These are phyloP conservation scores for Tetrapisispora nanseiensis DNA, from an alignment of 805 yeast species.

Conservation along the genomic window DNA sequence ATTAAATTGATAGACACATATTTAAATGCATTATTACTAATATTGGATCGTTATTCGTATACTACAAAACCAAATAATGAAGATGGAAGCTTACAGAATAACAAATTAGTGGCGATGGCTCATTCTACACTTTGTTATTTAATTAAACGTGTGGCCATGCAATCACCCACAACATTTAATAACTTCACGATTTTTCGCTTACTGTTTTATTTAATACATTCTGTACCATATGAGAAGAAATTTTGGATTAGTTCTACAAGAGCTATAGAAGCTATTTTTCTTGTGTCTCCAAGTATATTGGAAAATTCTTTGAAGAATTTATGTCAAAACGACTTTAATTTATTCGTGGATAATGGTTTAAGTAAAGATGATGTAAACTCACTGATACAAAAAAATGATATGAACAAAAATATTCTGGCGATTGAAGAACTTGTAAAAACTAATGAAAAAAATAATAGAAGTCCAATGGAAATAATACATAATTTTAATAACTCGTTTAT, in stretches of 20 bases:
- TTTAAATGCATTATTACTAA: conserved; percentile 18
- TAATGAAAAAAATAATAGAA: conserved; percentile 22
- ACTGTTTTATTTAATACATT: conserved; percentile 8
- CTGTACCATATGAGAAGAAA: conserved; percentile 15
- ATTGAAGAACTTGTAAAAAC: conserved; percentile 22
- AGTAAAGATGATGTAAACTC: neutral
- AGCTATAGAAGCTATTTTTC: conserved; percentile 26
- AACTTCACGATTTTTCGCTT: conserved; percentile 7
- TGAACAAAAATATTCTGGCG: conserved; percentile 8
- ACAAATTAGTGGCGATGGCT: conserved; percentile 17
- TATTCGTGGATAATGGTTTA: neutral
- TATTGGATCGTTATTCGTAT: neutral
- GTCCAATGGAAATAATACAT: conserved; percentile 24
- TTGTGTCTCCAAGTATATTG: conserved; percentile 15
- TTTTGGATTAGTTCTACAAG: conserved; percentile 24
- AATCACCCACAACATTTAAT: conserved; percentile 19
- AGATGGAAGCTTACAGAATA: conserved; percentile 1
- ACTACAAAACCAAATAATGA: neutral
- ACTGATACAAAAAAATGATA: neutral
- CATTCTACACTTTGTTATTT: conserved; percentile 38
- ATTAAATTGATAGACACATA: conserved; percentile 16
- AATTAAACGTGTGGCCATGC: conserved; percentile 35
- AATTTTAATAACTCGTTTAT: conserved; percentile 28
- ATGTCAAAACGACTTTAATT: conserved; percentile 2
- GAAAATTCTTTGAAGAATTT: conserved; percentile 7